Evolutionary conservation across 2,329 filamentous ascomycete species (phyloP).

Genomic region (Colletotrichum euphorbiae): DNA sequence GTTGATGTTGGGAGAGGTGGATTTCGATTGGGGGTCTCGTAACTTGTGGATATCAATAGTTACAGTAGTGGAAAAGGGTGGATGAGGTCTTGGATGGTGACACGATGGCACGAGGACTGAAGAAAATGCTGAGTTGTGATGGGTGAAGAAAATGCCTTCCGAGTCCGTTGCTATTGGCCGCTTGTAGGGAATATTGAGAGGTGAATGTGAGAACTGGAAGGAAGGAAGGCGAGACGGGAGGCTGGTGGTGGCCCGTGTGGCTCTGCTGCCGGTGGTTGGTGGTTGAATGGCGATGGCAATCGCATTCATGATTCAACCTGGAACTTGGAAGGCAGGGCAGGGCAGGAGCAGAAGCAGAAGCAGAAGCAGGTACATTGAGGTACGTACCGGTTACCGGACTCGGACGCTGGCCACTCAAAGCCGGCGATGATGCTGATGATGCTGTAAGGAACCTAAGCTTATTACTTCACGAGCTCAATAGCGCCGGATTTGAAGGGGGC

Average conservation of each 20-base stretch:
- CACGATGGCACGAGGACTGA: not conserved
- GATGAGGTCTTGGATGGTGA: not conserved
- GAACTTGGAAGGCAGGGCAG: no score
- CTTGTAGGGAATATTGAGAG: no score
- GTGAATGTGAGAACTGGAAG: not conserved
- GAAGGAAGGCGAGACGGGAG: not conserved
- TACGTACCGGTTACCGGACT: conserved; percentile 1
- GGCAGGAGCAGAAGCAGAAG: not conserved
- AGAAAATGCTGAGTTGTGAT: not conserved
- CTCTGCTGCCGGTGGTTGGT: not conserved
- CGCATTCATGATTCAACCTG: no score
- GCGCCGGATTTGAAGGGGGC: conserved; percentile 1
- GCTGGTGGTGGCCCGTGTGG: conserved; percentile 22
- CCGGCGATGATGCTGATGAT: not conserved
- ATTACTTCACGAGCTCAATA: not conserved
- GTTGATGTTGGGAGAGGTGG: conserved; percentile 1
- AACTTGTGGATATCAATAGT: not conserved
- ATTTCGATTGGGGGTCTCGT: not conserved
- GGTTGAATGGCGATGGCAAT: no score
- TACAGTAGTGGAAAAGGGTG: not conserved
- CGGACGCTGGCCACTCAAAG: conserved; percentile 1
- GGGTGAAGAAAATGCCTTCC: not conserved
- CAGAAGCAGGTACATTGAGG: not conserved
- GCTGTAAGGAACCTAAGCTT: conserved; percentile 9
- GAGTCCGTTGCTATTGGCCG: not conserved